Evolutionary conservation across 2,329 filamentous ascomycete species (phyloP), one percentile per base, ranked within the genome.

Genomic region (Fusarium subglutinans): DNA sequence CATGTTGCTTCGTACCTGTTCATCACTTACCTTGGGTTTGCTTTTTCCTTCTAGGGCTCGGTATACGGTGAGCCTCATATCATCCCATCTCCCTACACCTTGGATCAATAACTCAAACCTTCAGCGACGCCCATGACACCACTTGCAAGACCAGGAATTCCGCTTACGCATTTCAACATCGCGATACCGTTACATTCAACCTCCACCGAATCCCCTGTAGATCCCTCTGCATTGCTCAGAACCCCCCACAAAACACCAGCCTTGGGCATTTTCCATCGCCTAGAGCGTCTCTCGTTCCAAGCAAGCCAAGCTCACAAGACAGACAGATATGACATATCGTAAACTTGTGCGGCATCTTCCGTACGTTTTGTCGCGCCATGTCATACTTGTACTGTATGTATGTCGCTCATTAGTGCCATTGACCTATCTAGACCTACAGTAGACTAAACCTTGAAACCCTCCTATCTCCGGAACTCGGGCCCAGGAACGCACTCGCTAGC

Each of bases 151-250:
- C 22, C 17, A 35, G 18, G 24, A 35, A 60, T 38, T 35, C 35
- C 11, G 30, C 59, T 57, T 14, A 50, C 26, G 15, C 22, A 24
- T 44, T 61, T 33, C 9, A 59, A 59, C 26, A 51, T 59, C 38
- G 44, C 65, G 38, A 68, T 69, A 60, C 47, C 66, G 59, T 65
- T 63, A 55, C 62, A 70, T 63, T 59, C 28, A 28, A 43, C 51
- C 61, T 58, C 65, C 65, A 54, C 47, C 40, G 20, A 30, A 41
- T 44, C 58, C 64, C 60, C 64, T 55, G 44, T 51, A 65, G 54
- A 53, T 55, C 63, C 41, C 35, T 37, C 26, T 35, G 38, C 22
- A 51, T 51, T 51, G 43, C 45, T 45, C 35, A 48, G 6, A 12
- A 40, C 56, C 38, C 54, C 61, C 55, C 61, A 50, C 55, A 45